Percentiles rank a stretch among this genome's conserved stretches.
Conservation (phyloP, 805 yeast genomes). For the Teunomyces gatunensis region DNA sequence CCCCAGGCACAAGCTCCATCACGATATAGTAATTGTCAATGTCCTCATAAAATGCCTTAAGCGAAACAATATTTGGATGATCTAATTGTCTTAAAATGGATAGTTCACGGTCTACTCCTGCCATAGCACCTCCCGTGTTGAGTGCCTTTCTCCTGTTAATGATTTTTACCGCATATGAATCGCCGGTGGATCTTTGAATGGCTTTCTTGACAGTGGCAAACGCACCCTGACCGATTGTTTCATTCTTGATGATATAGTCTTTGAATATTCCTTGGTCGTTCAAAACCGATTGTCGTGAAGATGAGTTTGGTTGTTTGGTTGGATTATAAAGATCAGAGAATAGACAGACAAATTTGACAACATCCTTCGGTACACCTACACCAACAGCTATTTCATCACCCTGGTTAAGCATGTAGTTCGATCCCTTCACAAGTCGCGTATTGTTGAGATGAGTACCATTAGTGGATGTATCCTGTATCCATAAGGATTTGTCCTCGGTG, state of each 20-base stretch:
- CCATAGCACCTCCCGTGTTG: constrained; percentile 68
- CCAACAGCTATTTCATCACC: constrained; percentile 96
- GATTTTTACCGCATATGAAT: constrained; percentile 86
- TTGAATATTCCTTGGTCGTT: constrained; percentile 57
- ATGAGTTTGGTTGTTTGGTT: constrained; percentile 18
- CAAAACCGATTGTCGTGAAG: constrained; percentile 26
- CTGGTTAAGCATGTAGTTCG: constrained; percentile 77
- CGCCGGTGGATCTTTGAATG: constrained; percentile 79
- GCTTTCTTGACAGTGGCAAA: constrained; percentile 95
- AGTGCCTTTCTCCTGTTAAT: constrained; percentile 76
- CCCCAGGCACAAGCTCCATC: constrained; percentile 96
- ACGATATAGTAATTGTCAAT: constrained; percentile 76
- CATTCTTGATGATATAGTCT: constrained; percentile 76
- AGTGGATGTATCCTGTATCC: constrained; percentile 77
- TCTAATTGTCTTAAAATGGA: constrained; percentile 72
- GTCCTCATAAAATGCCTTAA: constrained; percentile 86
- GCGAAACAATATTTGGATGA: constrained; percentile 81
- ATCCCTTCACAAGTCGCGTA: constrained; percentile 65
- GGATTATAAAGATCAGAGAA: constrained; percentile 44
- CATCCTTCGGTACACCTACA: constrained; percentile 74
- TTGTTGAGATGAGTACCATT: constrained; percentile 91
- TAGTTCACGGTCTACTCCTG: constrained; percentile 83
- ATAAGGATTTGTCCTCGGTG: constrained; percentile 49
- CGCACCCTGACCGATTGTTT: constrained; percentile 95
- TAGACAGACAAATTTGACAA: constrained; percentile 49